These are phyloP conservation scores for Amanita pallidorosea DNA, from an alignment of 768 basidiomycete genomes.

Conservation along the genomic window DNA sequence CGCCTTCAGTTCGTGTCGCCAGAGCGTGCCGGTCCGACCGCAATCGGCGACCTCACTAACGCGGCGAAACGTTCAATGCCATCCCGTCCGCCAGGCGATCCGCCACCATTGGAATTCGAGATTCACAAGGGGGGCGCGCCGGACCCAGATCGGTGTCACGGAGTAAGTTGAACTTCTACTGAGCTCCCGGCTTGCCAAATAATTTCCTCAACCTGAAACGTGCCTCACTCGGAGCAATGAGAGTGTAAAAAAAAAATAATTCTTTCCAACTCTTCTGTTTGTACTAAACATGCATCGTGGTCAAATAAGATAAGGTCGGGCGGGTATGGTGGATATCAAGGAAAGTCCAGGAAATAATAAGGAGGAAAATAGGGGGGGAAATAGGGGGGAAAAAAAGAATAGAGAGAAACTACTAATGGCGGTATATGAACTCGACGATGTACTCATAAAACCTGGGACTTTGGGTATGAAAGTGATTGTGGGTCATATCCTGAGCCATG, in stretches of 20 bases:
- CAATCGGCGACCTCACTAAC: no score
- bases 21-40: no score
- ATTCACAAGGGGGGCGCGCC: not conserved
- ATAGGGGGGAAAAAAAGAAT: no score
- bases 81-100: no score
- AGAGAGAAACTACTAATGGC: not conserved
- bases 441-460: not conserved
- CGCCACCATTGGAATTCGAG: no score
- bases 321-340: not conserved
- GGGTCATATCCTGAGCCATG: not conserved
- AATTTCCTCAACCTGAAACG: no score
- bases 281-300: not conserved
- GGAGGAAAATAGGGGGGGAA: no score
- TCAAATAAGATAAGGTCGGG: conserved; percentile 1
- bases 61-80: no score
- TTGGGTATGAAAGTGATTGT: not conserved
- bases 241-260: not conserved
- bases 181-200: no score
- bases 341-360: not conserved
- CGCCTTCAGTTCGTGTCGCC: no score
- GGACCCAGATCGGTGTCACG: not conserved
- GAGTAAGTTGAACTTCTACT: not conserved
- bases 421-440: no score
- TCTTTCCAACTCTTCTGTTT: not conserved
- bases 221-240: no score